Conservation (phyloP, 352 stramenopile genomes). For the Elongisporangium anandrum region DNA sequence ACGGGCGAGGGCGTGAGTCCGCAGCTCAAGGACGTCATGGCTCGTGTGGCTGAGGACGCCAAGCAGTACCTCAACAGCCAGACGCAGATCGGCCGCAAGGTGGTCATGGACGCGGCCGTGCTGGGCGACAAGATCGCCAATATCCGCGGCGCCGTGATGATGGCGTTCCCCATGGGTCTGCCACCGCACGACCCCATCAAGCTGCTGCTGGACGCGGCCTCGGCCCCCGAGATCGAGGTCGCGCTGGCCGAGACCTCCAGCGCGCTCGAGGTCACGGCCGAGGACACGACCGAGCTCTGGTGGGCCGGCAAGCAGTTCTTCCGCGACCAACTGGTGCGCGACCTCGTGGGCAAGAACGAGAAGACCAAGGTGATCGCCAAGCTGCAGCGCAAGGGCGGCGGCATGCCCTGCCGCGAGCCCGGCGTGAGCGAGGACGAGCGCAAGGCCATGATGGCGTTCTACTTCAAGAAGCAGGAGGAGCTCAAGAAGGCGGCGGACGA, state of each 20-base stretch:
- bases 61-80: slow-evolving; percentile 68
- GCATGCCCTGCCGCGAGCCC: slow-evolving; percentile 79
- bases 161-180: slow-evolving; percentile 95
- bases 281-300: slow-evolving; percentile 91
- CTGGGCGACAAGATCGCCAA: slow-evolving; percentile 93
- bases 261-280: slow-evolving; percentile 73
- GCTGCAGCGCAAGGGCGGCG: slow-evolving; percentile 86
- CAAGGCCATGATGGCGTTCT: slow-evolving; percentile 97
- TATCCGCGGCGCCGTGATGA: slow-evolving; percentile 89
- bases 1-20: slow-evolving; percentile 86
- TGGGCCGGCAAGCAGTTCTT: slow-evolving; percentile 95
- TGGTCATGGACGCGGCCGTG: slow-evolving; percentile 45
- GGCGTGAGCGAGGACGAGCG: slow-evolving; percentile 92
- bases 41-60: slow-evolving; percentile 69
- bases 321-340: slow-evolving; percentile 82
- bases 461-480: slow-evolving; percentile 91
- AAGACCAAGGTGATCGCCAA: slow-evolving; percentile 93
- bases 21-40: slow-evolving; percentile 75
- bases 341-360: slow-evolving; percentile 94
- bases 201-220: slow-evolving; percentile 75
- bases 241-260: slow-evolving; percentile 61
- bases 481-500: slow-evolving; percentile 79
- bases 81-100: slow-evolving; percentile 61
- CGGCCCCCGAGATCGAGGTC: slow-evolving; percentile 27
- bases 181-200: slow-evolving; percentile 87